Base-by-base conservation (phyloP, 106 monocot species). In the Allium fistulosum region DNA sequence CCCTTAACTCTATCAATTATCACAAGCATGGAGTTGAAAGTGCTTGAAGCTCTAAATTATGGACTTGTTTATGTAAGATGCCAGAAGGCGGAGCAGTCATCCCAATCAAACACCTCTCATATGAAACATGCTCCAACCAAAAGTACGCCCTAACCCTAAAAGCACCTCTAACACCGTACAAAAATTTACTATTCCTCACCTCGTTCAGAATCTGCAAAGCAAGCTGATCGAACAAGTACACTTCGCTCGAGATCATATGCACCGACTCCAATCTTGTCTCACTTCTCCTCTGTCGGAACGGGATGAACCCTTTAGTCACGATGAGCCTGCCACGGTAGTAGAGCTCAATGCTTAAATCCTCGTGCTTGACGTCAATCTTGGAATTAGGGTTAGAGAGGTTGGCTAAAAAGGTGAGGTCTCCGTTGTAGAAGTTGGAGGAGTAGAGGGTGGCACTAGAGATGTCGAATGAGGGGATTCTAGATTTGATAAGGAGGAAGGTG, bases 321-420 rank as follows among this genome's bases (percentile, higher is more conserved):
- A 97, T 53, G 16, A 90, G 84, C 15, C 73, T 46, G 51, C 82
- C 75, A 49, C 47, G 45, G 68, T 92, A 97, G 82, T 81, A 92
- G 27, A 97, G 74, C 69, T 97, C 92, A 16, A 97, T 53, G 69
- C 72, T 69, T 26, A 81, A 27, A 55, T 82, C 80, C 78, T 80
- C 82, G 66, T 77, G 89, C 57, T 8, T 53, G 56, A 92, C 6
- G 68, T 89, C 80, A 7, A 97, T 70, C 70, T 74, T 82, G 49
- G 67, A 62, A 77, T 97, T 97, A 6, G 97, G 97, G 53, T 97
- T 97, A 59, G 92, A 72, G 82, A 97, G 84, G 80, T 97, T 92
- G 66, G 80, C 85, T 3, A 92, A 79, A 68, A 97, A 61, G 22
- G 89, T 82, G 80, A 97, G 49, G 77, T 97, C 92, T 22, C 74